Evolutionary conservation across 2,329 filamentous ascomycete genomes (phyloP).

Genomic region (Pseudopyrenochaeta lycopersici): DNA sequence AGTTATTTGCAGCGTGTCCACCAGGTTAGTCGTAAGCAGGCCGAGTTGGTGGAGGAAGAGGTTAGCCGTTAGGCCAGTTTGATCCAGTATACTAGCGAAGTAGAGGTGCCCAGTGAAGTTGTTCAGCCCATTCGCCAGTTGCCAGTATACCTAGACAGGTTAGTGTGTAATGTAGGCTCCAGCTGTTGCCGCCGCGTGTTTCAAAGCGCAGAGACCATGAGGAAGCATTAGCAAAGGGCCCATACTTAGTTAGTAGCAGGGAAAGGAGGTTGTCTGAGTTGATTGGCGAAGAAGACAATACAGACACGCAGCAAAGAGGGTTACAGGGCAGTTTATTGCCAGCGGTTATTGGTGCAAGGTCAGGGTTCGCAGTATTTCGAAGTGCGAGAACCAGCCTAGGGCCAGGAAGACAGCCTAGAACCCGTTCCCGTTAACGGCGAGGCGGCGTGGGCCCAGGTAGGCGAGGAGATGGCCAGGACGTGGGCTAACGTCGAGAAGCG

Average conservation of each 20-base stretch:
- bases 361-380: constrained; percentile 17
- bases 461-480: constrained; percentile 12
- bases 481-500: constrained; percentile 13
- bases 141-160: not conserved
- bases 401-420: constrained; percentile 1
- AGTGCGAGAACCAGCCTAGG: constrained; percentile 9
- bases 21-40: constrained; percentile 2
- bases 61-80: not conserved
- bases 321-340: constrained; percentile 8
- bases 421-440: constrained; percentile 5
- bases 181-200: constrained; percentile 6
- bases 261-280: not conserved
- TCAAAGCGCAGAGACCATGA: not conserved
- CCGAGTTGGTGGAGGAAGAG: not conserved
- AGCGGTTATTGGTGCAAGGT: constrained; percentile 5
- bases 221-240: constrained; percentile 7
- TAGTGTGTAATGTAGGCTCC: constrained; percentile 7
- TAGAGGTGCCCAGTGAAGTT: not conserved
- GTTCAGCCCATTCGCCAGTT: not conserved
- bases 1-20: constrained; percentile 7
- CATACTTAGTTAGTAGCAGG: constrained; percentile 7
- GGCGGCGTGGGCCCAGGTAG: constrained; percentile 9
- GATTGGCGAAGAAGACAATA: not conserved
- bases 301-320: constrained; percentile 1
- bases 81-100: not conserved